Evolutionary conservation across 2,329 filamentous ascomycete genomes (phyloP), one percentile per base, ranked within the genome.

Genomic region (Epichloe gansuensis): DNA sequence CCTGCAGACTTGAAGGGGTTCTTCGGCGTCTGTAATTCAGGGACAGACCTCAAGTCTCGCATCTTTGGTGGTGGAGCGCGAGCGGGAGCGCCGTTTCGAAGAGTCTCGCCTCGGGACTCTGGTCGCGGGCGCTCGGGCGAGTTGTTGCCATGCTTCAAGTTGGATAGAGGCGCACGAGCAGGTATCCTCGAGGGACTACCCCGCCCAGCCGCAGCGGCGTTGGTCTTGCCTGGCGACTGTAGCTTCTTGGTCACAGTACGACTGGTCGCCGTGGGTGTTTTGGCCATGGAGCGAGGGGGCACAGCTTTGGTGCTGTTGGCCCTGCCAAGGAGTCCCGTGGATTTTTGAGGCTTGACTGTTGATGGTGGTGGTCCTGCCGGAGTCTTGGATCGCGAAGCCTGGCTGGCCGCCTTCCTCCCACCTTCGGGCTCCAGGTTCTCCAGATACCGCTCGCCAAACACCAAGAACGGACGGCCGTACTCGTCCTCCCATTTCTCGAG

Each of bases 401-500:
- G 82, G 13, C 79, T 21, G 17, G 17, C 74, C 11, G 74, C 76
- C 56, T 78, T 77, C 58, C 72, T 80, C 11, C 76, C 63, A 27
- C 82, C 78, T 15, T 76, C 75, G 11, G 75, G 76, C 49, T 89
- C 85, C n/a, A 97, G 71, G 53, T 85, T 79, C 57, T 97, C 89
- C 38, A 98, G 75, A 63, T 96, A 98, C 57, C 88, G 79, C 63
- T 95, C 86, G 34, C 93, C 93, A 58, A 93, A 89, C 13, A 98
- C 90, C 45, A 94, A 74, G 74, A 98, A 98, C 3, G 90, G 88
- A 11, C 89, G 82, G 3, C 89, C 91, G 65, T 91, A 96, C 63
- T 97, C 93, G 50, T 95, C 85, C 65, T 98, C 93, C 83, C 89
- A 98, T 45, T 77, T 72, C 64, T 91, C 87, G 31, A 98, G 76